Evolutionary conservation across 2,329 filamentous ascomycete species (phyloP), one percentile per base, ranked within the genome.

Genomic region (Monosporascus sp.): DNA sequence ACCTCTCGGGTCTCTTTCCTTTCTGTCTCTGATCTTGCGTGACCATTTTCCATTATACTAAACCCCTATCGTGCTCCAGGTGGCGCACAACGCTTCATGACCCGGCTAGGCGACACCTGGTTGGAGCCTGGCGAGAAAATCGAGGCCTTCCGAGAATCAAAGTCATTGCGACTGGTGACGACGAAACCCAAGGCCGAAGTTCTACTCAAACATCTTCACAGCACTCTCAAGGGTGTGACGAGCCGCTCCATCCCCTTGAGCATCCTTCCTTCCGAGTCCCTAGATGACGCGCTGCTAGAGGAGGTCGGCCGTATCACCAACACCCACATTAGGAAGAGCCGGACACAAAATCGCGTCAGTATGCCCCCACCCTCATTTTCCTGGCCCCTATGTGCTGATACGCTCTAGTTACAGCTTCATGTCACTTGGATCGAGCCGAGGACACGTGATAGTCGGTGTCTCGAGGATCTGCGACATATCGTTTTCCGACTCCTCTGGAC

Each of bases 401-500:
- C 6, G 22, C 24, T 56, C 18, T 46, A 46, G 15, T 15, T 44
- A 44, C 52, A 67, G 64, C 55, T 74, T 20, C 52, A 64, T 11
- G 68, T 80, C 11, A 72, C 70, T 6, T 80, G 78, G 77, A 64
- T 79, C 9, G 63, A 69, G 31, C 11, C 60, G 3, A 51, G 59
- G 11, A 49, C 49, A 3, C 50, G 55, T 8, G 56, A 60, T 26
- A 50, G 55, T 15, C 28, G 50, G 26, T 49, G 2, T 18, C 62
- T 70, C 6, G 76, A 81, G 60, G 68, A 73, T 51, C 60, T 68
- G 1, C 68, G 67, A 37, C 76, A 81, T 43, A 64, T 74, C 15
- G 76, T 78, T 17, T 63, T 72, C 47, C 75, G 79, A 31, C 69
- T 81, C 4, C 61, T 82, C 3, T 62, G 72, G 37, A 69, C 68